phyloP scores from a whole-genome alignment of 257 asterid species.

The Salvia splendens region DNA sequence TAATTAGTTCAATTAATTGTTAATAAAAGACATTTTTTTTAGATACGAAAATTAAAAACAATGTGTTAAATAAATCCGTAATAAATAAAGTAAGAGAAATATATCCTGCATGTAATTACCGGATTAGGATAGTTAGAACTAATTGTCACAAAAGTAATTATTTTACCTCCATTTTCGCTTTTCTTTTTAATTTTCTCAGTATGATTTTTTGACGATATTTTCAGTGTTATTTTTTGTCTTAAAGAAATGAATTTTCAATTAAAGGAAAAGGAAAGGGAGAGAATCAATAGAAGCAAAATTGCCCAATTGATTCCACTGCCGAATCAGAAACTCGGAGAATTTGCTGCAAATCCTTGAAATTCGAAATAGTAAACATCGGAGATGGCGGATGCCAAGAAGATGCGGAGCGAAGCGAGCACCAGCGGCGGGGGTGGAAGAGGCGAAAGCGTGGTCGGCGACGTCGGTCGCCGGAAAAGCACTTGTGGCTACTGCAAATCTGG shows the following conservation, averaged over 20 bases:
- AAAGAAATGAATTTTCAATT: background rate
- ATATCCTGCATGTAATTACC: too few species aligned
- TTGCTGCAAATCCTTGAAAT: background rate
- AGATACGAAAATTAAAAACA: too few species aligned
- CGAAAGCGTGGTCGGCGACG: constrained; percentile 71
- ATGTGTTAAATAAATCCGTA: too few species aligned
- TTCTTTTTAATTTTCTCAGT: too few species aligned
- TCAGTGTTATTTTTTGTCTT: too few species aligned
- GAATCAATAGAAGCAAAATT: background rate
- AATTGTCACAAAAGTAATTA: too few species aligned
- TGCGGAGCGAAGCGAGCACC: constrained; percentile 81
- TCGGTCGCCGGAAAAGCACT: constrained; percentile 71
- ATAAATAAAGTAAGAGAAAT: too few species aligned
- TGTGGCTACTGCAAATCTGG: constrained; percentile 95
- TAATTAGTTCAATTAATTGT: too few species aligned
- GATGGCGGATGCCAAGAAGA: constrained; percentile 82
- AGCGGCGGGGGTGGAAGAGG: constrained; percentile 56
- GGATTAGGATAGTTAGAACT: too few species aligned
- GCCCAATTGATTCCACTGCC: constrained; percentile 6
- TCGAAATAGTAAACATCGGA: constrained; percentile 29
- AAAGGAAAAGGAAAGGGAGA: background rate
- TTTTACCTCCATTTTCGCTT: too few species aligned
- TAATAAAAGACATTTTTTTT: too few species aligned
- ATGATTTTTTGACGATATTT: too few species aligned
- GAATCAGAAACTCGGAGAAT: constrained; percentile 18